Percentiles rank a stretch among this genome's conserved stretches.
Evolutionary conservation across 2,329 filamentous ascomycete species (phyloP).

Genomic region (Colletotrichum sp.): DNA sequence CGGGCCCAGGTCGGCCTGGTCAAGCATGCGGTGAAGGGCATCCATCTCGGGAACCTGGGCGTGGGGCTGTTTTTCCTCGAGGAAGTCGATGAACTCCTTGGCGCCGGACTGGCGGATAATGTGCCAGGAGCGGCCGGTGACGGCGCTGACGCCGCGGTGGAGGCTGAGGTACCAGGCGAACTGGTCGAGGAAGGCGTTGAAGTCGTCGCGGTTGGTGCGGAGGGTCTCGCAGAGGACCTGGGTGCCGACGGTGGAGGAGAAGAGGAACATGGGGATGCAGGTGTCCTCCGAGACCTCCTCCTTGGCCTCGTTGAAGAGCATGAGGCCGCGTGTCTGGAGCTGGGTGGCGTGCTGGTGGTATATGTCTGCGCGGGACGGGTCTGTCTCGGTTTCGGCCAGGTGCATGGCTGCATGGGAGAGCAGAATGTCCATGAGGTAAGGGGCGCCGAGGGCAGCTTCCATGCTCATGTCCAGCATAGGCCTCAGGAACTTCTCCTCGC

Average conservation of each 20-base stretch:
- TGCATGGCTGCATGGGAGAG: slow-evolving; percentile 43
- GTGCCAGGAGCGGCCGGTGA: slow-evolving; percentile 37
- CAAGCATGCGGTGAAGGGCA: not conserved
- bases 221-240: slow-evolving; percentile 17
- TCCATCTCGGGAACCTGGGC: slow-evolving; percentile 35
- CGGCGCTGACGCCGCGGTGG: slow-evolving; percentile 44
- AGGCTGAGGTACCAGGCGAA: slow-evolving; percentile 46
- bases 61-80: slow-evolving; percentile 23
- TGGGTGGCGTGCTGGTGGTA: slow-evolving; percentile 33
- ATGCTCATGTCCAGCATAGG: slow-evolving; percentile 34
- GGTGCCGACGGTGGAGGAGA: slow-evolving; percentile 35
- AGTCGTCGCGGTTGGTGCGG: slow-evolving; percentile 36
- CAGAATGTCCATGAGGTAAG: slow-evolving; percentile 40
- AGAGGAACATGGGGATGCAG: slow-evolving; percentile 47
- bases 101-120: slow-evolving; percentile 39
- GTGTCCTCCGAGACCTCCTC: slow-evolving; percentile 27
- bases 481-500: slow-evolving; percentile 19
- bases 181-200: slow-evolving; percentile 42
- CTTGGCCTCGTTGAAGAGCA: slow-evolving; percentile 31
- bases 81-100: slow-evolving; percentile 21
- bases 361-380: slow-evolving; percentile 23
- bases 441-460: slow-evolving; percentile 31
- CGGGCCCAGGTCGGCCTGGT: slow-evolving; percentile 24
- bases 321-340: slow-evolving; percentile 31
- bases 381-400: slow-evolving; percentile 25